Conservation (phyloP, 208 protist genomes). For the Strigomonas culicis region DNA sequence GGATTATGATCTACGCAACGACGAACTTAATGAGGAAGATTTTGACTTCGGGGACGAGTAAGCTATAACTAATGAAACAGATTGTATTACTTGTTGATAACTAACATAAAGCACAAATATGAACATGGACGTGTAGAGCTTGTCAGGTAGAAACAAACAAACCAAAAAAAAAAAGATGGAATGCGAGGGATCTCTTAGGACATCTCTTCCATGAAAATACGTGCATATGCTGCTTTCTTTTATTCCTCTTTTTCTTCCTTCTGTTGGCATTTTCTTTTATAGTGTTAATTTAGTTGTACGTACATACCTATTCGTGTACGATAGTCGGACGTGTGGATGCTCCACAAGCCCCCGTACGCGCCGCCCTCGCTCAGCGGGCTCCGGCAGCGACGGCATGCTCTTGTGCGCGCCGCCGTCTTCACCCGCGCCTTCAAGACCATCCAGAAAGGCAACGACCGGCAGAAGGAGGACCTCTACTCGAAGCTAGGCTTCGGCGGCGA, state of each 20-base stretch:
- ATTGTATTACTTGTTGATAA: no score
- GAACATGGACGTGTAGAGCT: no score
- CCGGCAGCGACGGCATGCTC: no score
- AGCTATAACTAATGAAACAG: no score
- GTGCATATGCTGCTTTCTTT: background rate
- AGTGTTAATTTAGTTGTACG: background rate
- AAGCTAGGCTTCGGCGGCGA: conserved; percentile 69
- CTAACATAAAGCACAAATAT: background rate
- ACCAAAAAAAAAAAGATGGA: background rate
- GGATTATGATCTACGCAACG: conserved; percentile 45
- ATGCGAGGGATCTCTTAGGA: background rate
- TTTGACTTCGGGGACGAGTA: conserved; percentile 72
- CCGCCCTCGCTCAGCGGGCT: no score
- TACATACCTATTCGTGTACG: background rate
- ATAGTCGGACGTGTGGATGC: no score
- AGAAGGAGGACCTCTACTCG: conserved; percentile 52
- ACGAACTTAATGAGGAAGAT: conserved; percentile 46
- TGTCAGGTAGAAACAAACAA: background rate
- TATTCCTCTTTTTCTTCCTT: background rate
- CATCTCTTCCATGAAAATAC: no score
- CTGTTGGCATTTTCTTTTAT: background rate
- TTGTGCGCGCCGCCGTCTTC: no score
- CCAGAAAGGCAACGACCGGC: conserved; percentile 66
- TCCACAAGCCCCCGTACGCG: no score
- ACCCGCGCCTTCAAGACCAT: conserved; percentile 44